Evolutionary conservation across 2,329 filamentous ascomycete genomes (phyloP).

Genomic region (Pseudocercospora vitis): DNA sequence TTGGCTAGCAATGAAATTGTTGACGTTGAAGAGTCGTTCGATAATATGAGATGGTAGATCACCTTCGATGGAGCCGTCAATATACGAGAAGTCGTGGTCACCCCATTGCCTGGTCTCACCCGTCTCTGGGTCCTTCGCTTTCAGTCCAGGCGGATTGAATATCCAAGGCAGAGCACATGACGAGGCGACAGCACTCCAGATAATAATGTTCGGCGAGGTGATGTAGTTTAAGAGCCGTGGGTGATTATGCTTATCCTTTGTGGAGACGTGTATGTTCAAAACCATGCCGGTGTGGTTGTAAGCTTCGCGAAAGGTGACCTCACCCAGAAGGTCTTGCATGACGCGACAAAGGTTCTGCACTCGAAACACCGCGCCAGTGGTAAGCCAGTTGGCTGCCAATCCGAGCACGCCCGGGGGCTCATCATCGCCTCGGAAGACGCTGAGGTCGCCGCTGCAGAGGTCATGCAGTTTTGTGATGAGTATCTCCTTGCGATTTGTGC

Average conservation of each 20-base stretch:
- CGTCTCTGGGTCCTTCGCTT: constrained; percentile 81
- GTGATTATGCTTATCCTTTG: constrained; percentile 81
- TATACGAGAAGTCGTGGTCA: constrained; percentile 79
- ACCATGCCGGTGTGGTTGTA: constrained; percentile 93
- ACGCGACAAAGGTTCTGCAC: constrained; percentile 78
- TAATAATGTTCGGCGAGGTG: constrained; percentile 89
- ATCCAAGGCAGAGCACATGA: constrained; percentile 90
- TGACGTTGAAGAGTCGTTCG: constrained; percentile 95
- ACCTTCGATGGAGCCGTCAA: constrained; percentile 92
- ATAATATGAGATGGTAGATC: constrained; percentile 88
- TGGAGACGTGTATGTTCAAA: constrained; percentile 91
- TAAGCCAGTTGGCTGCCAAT: constrained; percentile 24
- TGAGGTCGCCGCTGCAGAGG: constrained; percentile 24
- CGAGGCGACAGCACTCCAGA: constrained; percentile 94
- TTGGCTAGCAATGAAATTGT: constrained; percentile 96
- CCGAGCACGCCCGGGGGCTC: constrained; percentile 25
- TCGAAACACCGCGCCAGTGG: constrained; percentile 49
- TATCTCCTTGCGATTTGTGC: constrained; percentile 24
- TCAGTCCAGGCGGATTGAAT: constrained; percentile 74
- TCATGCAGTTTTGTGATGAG: constrained; percentile 26
- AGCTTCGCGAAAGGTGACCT: constrained; percentile 92
- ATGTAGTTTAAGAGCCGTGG: constrained; percentile 88
- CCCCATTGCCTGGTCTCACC: constrained; percentile 77
- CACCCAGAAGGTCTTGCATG: constrained; percentile 76
- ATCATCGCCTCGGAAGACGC: constrained; percentile 25